Conservation (phyloP, 768 basidiomycete genomes). For the Ramaria sp. region DNA sequence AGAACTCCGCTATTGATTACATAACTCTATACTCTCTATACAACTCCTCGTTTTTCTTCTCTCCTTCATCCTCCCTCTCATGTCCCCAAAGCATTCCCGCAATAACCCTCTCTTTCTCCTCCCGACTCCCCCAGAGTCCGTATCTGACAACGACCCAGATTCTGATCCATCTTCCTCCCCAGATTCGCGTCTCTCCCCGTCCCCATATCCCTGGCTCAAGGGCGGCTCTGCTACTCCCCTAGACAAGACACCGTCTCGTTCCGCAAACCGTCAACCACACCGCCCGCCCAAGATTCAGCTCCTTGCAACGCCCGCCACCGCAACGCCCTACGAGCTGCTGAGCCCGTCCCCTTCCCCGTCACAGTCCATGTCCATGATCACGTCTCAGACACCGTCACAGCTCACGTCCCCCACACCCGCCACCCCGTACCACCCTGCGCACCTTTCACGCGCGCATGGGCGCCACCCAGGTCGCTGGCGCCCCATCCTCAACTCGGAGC, state of each 20-base stretch:
- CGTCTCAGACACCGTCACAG: too few species aligned
- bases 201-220: not conserved
- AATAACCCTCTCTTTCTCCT: not conserved
- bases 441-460: not conserved
- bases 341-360: too few species aligned
- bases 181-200: not conserved
- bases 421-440: not conserved
- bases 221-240: too few species aligned
- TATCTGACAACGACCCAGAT: not conserved
- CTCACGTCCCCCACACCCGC: not conserved
- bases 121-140: not conserved
- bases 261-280: too few species aligned
- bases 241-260: too few species aligned
- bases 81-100: not conserved
- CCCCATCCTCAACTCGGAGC: slow-evolving; percentile 18
- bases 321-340: too few species aligned
- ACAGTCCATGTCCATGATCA: too few species aligned
- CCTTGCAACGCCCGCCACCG: too few species aligned
- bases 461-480: not conserved
- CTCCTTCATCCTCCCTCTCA: not conserved
- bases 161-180: not conserved
- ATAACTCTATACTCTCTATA: too few species aligned
- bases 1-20: too few species aligned
- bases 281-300: too few species aligned
- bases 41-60: not conserved